A percentile compares a stretch with the other conserved stretches of the same genome.
Conservation (phyloP, 2,329 filamentous ascomycete species). For the Cordyceps fumosorosea region DNA sequence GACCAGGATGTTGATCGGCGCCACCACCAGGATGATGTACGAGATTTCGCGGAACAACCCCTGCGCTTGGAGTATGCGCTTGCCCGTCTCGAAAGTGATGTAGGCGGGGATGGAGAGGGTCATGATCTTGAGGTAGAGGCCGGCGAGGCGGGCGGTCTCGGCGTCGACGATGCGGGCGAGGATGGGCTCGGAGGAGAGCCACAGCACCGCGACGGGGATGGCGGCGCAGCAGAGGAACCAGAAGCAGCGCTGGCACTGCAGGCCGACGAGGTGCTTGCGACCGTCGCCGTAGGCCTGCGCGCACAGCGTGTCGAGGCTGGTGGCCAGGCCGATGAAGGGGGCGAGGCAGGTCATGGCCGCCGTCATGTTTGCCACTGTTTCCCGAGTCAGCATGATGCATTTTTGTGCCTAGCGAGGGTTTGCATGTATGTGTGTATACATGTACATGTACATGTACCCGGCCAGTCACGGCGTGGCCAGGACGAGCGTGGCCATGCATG, state of each 20-base stretch:
- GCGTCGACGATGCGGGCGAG: slow-evolving; percentile 40
- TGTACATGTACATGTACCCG: too few species aligned
- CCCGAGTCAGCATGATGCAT: too few species aligned
- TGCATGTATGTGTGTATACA: too few species aligned
- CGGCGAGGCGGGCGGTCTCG: slow-evolving; percentile 64
- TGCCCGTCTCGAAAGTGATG: slow-evolving; percentile 69
- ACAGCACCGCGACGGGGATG: slow-evolving; percentile 66
- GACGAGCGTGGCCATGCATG: neutral
- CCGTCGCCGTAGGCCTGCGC: slow-evolving; percentile 91
- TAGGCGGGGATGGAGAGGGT: slow-evolving; percentile 71
- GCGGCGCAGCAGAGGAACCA: slow-evolving; percentile 67
- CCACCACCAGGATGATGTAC: slow-evolving; percentile 68
- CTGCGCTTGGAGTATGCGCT: slow-evolving; percentile 77
- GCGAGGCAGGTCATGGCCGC: slow-evolving; percentile 73
- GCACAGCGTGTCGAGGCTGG: slow-evolving; percentile 85
- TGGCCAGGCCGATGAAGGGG: slow-evolving; percentile 75
- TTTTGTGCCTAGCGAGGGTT: too few species aligned
- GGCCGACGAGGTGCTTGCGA: slow-evolving; percentile 76
- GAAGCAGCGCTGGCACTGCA: slow-evolving; percentile 76
- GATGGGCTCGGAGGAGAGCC: slow-evolving; percentile 63
- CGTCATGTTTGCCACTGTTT: slow-evolving; percentile 61
- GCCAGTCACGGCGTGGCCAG: neutral
- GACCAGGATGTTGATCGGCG: slow-evolving; percentile 68
- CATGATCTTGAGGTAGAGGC: slow-evolving; percentile 64
- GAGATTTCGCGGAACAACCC: slow-evolving; percentile 72